Base-by-base conservation (phyloP, 139 green algal genomes). In the Micractinium sp. region DNA sequence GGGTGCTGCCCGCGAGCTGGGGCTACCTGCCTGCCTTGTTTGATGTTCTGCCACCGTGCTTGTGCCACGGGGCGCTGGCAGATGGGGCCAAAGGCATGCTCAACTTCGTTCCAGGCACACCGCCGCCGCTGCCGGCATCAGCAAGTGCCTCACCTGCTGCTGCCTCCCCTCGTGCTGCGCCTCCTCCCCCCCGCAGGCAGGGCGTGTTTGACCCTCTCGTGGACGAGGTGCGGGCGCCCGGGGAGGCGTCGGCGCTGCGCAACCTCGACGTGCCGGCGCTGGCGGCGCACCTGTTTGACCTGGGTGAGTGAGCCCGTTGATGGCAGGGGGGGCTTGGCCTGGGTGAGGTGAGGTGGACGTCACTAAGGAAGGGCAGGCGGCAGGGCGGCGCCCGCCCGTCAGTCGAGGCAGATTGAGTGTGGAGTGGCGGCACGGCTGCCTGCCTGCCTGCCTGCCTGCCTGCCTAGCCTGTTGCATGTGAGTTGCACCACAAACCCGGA, bases 231-330 rank as follows among this genome's bases (percentile, higher is more conserved):
- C 27, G 39, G 60, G 47, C 56, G 15, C 81, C 85, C 0, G 60
- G 81, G 20, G 76, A 91, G 60, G 78, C 38, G 13, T n/a, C 78
- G 9, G 35, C 90, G 67, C 86, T 94, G 39, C 15, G 39, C 60
- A 73, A 88, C 29, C 90, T 96, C 31, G 91, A 94, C 82, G 89
- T 56, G 23, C 27, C 73, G 1, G 77, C 84, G 22, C 67, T 97
- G 69, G 94, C 94, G 33, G 60, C 80, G 5, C 83, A 83, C 77
- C 89, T 97, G 39, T 97, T 97, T 87, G 93, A 94, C 12, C 83
- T 92, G 27, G 95, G 92, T 94, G 77, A 75, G 88, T 81, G 7
- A 15, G 13, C 39, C 7, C 36, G 9, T 31, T 33, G 67, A 33
- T 75, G 9, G 27, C 20, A 15, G 27, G 67, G 67, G 27, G n/a